Evolutionary conservation across 2,329 filamentous ascomycete species (phyloP).

Genomic region (Fusarium equiseti): DNA sequence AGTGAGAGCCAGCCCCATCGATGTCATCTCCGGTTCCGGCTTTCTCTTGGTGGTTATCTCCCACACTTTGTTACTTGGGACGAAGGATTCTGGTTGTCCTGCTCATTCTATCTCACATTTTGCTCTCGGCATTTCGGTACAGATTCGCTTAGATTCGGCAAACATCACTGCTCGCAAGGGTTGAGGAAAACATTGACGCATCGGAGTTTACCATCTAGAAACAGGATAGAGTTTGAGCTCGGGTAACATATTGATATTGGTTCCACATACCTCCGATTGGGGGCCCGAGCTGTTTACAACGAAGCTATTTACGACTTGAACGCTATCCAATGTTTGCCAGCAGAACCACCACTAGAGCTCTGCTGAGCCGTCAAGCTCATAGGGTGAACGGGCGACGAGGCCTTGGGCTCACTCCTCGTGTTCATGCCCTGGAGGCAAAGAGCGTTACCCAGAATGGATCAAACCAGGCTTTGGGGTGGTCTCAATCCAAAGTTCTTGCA

Average conservation of each 20-base stretch:
- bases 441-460: conserved; percentile 10
- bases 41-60: conserved; percentile 6
- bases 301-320: background rate
- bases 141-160: conserved; percentile 37
- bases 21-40: conserved; percentile 15
- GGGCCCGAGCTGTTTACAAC: conserved; percentile 1
- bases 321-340: conserved; percentile 33
- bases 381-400: conserved; percentile 24
- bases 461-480: conserved; percentile 41
- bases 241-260: conserved; percentile 19
- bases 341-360: conserved; percentile 30
- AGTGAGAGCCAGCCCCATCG: conserved; percentile 28
- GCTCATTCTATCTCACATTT: background rate
- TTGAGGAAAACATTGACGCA: background rate
- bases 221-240: conserved; percentile 13
- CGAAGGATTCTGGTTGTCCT: conserved; percentile 20
- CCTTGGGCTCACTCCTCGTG: conserved; percentile 25
- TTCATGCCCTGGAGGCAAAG: conserved; percentile 19
- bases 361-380: conserved; percentile 34
- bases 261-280: conserved; percentile 24
- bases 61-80: conserved; percentile 9
- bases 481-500: conserved; percentile 52
- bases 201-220: conserved; percentile 2
- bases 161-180: conserved; percentile 5
- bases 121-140: conserved; percentile 13